Conservation (phyloP, 768 basidiomycete species). For the Kwoniella bestiolae region DNA sequence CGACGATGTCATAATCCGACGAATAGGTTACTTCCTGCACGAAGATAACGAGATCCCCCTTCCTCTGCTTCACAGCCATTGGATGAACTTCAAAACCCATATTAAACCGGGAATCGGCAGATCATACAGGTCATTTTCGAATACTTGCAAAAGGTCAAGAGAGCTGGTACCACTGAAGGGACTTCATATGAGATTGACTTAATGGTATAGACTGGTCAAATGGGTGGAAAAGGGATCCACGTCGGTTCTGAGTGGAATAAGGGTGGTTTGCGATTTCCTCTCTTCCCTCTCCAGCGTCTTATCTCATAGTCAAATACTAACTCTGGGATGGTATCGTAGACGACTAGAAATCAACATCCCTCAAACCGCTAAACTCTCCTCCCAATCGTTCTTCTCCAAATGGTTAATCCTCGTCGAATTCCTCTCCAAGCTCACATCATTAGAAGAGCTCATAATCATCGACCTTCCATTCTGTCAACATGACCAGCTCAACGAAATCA, state of each 20-base stretch:
- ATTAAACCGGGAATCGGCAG: too few relatives aligned
- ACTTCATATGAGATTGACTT: not conserved
- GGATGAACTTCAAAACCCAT: conserved; percentile 13
- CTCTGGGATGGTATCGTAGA: too few relatives aligned
- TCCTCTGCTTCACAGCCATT: conserved; percentile 12
- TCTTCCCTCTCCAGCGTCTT: too few relatives aligned
- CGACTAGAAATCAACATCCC: conserved; percentile 4
- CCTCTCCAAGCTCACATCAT: not conserved
- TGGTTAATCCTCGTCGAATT: not conserved
- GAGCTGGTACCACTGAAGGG: not conserved
- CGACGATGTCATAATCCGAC: conserved; percentile 9
- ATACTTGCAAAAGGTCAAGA: not conserved
- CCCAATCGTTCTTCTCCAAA: not conserved
- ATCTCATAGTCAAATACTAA: too few relatives aligned
- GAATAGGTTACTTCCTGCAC: conserved; percentile 7
- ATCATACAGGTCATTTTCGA: too few relatives aligned
- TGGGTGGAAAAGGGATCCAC: not conserved
- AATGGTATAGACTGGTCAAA: not conserved
- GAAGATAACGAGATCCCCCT: conserved; percentile 8
- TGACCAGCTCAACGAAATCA: not conserved
- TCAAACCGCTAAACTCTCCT: not conserved
- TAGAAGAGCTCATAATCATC: not conserved
- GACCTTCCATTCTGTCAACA: not conserved
- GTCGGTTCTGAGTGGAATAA: not conserved
- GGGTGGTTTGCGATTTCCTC: not conserved